Conservation (phyloP, 1,284 basidiomycete genomes). For the Wolfiporia cocos region DNA sequence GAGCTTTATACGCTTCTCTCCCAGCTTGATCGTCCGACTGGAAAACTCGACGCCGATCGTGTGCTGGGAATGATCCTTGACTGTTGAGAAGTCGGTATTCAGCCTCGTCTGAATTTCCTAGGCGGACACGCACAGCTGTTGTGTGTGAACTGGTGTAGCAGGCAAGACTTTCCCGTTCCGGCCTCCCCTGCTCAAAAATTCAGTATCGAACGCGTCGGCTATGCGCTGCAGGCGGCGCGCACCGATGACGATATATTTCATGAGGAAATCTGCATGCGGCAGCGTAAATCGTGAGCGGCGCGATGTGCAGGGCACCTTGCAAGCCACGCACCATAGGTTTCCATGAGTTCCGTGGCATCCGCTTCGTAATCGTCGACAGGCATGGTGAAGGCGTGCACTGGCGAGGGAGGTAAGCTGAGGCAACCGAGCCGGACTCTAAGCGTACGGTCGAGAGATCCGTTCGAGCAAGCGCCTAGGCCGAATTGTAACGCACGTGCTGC, state of each 20-base stretch:
- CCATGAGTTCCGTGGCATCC: conserved; percentile 84
- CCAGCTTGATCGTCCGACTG: conserved; percentile 82
- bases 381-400: conserved; percentile 8
- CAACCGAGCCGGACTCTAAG: not conserved
- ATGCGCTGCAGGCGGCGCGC: conserved; percentile 13
- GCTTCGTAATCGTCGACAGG: conserved; percentile 51
- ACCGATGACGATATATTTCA: conserved; percentile 98
- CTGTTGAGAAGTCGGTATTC: conserved; percentile 38
- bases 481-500: too few species aligned
- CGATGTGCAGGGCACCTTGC: too few species aligned
- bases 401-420: not conserved
- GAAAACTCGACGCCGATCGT: conserved; percentile 98
- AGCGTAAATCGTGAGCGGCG: conserved; percentile 4
- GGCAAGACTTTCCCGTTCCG: conserved; percentile 93
- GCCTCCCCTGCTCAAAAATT: conserved; percentile 68
- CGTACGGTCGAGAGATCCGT: too few species aligned
- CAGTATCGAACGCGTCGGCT: not conserved
- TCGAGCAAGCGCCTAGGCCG: too few species aligned
- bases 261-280: conserved; percentile 76
- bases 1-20: conserved; percentile 90
- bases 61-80: conserved; percentile 95
- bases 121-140: conserved; percentile 70
- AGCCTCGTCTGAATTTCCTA: not conserved
- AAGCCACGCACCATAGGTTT: conserved; percentile 77
- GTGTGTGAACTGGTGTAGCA: conserved; percentile 94